A percentile compares a stretch with the other conserved stretches of the same genome.
phyloP scores from a whole-genome alignment of 2,329 filamentous ascomycete species.

The Chaetomium sp. region DNA sequence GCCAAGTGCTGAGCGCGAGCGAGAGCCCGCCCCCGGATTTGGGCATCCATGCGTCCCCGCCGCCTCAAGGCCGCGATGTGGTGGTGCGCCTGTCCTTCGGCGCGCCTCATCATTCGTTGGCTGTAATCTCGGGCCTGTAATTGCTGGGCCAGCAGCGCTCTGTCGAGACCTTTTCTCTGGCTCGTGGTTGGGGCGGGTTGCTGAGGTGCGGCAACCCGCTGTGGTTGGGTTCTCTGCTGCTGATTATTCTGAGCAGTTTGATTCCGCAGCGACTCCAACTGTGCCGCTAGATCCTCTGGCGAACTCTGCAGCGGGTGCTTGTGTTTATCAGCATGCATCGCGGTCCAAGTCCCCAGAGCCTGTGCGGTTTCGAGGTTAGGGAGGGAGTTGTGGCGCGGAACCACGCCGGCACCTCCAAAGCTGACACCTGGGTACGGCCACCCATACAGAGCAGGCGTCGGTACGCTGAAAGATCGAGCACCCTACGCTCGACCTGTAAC shows the following conservation, averaged over 20 bases:
- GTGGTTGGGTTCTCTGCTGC: background rate
- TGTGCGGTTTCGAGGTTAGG: background rate
- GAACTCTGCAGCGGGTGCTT: background rate
- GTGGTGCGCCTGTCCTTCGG: slow-evolving; percentile 1
- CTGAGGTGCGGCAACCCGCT: background rate
- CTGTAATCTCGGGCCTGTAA: background rate
- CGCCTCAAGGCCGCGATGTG: slow-evolving; percentile 5
- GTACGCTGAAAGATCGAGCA: slow-evolving; percentile 23
- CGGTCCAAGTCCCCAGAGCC: background rate
- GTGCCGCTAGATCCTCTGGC: background rate
- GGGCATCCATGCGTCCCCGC: no score
- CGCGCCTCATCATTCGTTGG: background rate
- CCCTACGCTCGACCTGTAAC: slow-evolving; percentile 51
- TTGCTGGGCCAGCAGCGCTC: background rate
- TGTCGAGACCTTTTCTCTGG: background rate
- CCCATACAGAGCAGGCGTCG: slow-evolving; percentile 14
- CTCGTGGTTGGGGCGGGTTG: background rate
- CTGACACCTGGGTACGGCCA: background rate
- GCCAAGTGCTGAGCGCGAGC: background rate
- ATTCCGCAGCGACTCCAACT: background rate
- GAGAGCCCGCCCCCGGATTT: background rate
- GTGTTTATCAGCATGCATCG: background rate
- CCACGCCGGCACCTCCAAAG: background rate
- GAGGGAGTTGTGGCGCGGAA: background rate
- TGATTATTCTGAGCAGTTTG: background rate